These are phyloP conservation scores for Cladophialophora exuberans DNA, from an alignment of 2,329 filamentous ascomycete genomes.

Conservation along the genomic window DNA sequence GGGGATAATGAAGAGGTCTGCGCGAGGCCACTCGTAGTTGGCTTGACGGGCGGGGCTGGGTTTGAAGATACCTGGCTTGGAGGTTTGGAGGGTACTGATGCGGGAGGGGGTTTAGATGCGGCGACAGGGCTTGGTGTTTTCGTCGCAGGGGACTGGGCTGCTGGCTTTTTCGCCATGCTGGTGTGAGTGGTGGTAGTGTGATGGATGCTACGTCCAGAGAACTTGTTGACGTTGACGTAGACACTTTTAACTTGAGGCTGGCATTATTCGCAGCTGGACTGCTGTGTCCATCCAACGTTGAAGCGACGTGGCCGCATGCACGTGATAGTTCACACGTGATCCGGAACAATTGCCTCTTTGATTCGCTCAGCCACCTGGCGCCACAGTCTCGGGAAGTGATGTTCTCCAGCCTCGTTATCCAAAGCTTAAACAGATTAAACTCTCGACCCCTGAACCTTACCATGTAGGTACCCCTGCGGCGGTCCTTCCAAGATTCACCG, in stretches of 20 bases:
- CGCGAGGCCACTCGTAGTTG: no score
- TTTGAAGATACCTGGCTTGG: constrained; percentile 35
- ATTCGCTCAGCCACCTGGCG: no score
- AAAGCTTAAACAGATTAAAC: no score
- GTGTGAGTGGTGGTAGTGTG: not conserved
- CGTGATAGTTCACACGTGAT: no score
- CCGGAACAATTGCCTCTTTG: not conserved
- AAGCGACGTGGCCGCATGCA: constrained; percentile 13
- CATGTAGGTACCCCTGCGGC: no score
- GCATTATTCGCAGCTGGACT: no score
- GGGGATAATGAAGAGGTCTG: constrained; percentile 39
- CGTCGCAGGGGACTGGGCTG: constrained; percentile 32
- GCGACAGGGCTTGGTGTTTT: constrained; percentile 33
- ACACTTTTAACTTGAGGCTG: no score
- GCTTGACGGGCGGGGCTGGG: constrained; percentile 34
- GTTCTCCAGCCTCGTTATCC: no score
- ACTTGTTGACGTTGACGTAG: not conserved
- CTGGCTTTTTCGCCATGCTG: constrained; percentile 25
- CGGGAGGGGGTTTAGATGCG: constrained; percentile 35
- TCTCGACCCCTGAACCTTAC: no score
- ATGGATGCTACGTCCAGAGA: not conserved
- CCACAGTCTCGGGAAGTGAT: not conserved
- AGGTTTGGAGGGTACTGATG: constrained; percentile 8
- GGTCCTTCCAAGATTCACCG: no score
- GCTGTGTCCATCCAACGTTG: not conserved